Conservation (phyloP, 2,329 filamentous ascomycete genomes). For the Meredithiella fracta region DNA sequence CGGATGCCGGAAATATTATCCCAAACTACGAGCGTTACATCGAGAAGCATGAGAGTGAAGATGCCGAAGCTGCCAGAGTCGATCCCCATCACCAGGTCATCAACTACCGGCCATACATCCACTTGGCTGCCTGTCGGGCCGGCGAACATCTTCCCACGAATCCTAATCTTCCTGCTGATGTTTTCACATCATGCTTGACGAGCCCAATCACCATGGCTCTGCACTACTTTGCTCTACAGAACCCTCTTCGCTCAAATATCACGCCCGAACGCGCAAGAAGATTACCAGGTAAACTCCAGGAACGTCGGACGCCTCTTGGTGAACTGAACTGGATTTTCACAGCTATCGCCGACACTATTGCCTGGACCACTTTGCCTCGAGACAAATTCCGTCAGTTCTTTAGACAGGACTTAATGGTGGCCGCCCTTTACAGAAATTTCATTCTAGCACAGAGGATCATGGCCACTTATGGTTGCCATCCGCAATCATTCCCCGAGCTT, state of each 20-base stretch:
- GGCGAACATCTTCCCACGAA: constrained; percentile 92
- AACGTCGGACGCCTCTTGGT: constrained; percentile 80
- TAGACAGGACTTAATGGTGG: constrained; percentile 96
- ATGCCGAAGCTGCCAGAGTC: constrained; percentile 55
- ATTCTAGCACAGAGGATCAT: constrained; percentile 88
- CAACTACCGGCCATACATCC: constrained; percentile 54
- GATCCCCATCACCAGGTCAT: constrained; percentile 77
- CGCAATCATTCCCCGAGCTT: constrained; percentile 78
- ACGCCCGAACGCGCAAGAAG: constrained; percentile 71
- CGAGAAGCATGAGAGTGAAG: constrained; percentile 85
- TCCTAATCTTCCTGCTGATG: constrained; percentile 76
- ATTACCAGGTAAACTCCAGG: constrained; percentile 79
- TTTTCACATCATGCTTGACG: constrained; percentile 90
- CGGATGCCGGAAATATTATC: constrained; percentile 87
- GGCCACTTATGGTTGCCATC: constrained; percentile 89
- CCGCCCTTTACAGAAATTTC: constrained; percentile 90
- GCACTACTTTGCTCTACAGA: constrained; percentile 90
- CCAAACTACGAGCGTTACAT: constrained; percentile 89
- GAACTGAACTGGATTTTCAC: constrained; percentile 99
- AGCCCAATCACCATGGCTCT: constrained; percentile 96
- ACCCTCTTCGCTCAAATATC: constrained; percentile 53
- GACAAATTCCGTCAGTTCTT: constrained; percentile 94
- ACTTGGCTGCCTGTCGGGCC: constrained; percentile 77
- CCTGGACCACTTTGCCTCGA: constrained; percentile 86
- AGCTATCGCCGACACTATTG: constrained; percentile 95